phyloP scores from a whole-genome alignment of 805 yeast genomes.

The Kodamaea hsintzibuensis region DNA sequence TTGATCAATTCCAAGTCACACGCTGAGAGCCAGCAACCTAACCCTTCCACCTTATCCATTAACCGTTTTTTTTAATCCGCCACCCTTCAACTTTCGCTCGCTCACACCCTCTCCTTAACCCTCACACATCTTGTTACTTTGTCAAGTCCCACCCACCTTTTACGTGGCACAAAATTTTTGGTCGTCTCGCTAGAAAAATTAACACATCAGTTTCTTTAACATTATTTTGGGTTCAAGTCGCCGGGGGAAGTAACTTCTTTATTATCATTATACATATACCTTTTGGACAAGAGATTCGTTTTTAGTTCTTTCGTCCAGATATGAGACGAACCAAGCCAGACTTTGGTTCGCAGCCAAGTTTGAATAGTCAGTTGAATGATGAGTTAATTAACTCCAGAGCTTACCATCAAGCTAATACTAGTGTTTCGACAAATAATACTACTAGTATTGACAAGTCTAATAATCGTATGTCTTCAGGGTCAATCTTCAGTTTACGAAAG shows the following conservation, averaged over 20 bases:
- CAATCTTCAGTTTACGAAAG: conserved; percentile 40
- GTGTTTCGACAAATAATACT: conserved; percentile 9
- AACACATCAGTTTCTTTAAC: not conserved
- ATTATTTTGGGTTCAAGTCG: not conserved
- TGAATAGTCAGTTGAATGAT: conserved; percentile 4
- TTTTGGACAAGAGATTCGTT: not conserved
- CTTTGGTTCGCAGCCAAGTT: conserved; percentile 4
- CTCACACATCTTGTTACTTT: not conserved
- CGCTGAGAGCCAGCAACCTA: not conserved
- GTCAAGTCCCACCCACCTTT: not conserved
- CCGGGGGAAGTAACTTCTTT: not conserved
- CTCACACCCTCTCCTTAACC: not conserved
- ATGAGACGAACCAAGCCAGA: conserved; percentile 12
- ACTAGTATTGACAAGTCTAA: conserved; percentile 8
- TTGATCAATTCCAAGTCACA: not conserved
- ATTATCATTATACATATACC: not conserved
- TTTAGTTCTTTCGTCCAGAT: not conserved
- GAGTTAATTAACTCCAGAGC: conserved; percentile 30
- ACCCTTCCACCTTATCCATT: no score
- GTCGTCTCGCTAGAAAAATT: conserved; percentile 6
- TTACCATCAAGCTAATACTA: conserved; percentile 18
- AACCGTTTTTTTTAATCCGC: not conserved
- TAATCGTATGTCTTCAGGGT: conserved; percentile 33
- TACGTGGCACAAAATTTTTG: not conserved
- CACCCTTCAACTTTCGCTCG: not conserved